These are phyloP conservation scores for Hyphodiscus sp. DNA, from an alignment of 2,329 filamentous ascomycete species.

Conservation along the genomic window DNA sequence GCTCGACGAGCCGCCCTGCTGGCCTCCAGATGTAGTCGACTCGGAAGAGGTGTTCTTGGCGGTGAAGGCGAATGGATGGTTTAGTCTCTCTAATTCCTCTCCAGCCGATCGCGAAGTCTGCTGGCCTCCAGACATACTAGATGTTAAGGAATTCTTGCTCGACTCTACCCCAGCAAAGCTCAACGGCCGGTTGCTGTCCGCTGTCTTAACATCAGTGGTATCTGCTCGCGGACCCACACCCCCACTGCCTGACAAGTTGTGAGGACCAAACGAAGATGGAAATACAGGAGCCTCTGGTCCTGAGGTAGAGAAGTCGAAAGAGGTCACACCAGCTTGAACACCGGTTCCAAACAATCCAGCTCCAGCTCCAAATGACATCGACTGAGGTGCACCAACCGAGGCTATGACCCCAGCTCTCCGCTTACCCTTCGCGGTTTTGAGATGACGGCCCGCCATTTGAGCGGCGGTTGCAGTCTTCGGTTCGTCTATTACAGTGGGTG, in stretches of 20 bases:
- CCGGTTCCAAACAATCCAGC: constrained; percentile 24
- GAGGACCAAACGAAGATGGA: constrained; percentile 5
- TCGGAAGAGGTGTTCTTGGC: no score
- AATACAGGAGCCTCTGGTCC: constrained; percentile 10
- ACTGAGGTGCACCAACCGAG: constrained; percentile 2
- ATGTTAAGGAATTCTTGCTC: no score
- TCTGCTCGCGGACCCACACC: constrained; percentile 4
- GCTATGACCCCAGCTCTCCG: constrained; percentile 1
- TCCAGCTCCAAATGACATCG: constrained; percentile 9
- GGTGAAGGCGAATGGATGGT: no score
- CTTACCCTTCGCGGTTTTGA: constrained; percentile 20
- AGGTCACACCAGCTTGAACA: constrained; percentile 20
- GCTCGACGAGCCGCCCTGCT: not conserved
- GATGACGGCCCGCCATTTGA: constrained; percentile 27
- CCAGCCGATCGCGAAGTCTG: no score
- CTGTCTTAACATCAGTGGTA: constrained; percentile 9
- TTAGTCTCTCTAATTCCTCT: no score
- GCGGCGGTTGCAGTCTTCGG: constrained; percentile 24
- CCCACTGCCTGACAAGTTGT: constrained; percentile 1
- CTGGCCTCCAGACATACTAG: no score
- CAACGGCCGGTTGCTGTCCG: constrained; percentile 1
- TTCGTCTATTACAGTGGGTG: no score
- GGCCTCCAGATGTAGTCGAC: not conserved
- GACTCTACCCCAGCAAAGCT: not conserved
- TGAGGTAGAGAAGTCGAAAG: constrained; percentile 25